Evolutionary conservation across 441 rosid genomes (phyloP).

Genomic region (Adansonia grandidieri): DNA sequence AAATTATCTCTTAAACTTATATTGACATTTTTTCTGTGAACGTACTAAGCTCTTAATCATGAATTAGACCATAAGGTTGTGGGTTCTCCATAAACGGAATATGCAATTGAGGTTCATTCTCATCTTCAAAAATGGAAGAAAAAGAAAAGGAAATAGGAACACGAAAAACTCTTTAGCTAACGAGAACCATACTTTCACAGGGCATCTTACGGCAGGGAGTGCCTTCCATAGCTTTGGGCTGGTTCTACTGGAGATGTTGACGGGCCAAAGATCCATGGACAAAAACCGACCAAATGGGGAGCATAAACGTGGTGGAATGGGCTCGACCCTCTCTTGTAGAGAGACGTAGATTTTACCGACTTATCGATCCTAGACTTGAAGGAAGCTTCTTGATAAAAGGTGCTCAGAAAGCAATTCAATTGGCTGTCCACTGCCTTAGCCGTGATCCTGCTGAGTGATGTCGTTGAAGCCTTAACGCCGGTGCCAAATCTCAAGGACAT

Average conservation of each 20-base stretch:
- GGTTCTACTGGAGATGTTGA: conserved; percentile 56
- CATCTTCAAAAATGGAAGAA: background rate
- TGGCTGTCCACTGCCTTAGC: conserved; percentile 48
- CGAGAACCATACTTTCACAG: conserved; percentile 34
- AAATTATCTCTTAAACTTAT: background rate
- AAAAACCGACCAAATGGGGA: conserved; percentile 47
- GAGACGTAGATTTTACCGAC: conserved; percentile 35
- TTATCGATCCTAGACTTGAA: conserved; percentile 46
- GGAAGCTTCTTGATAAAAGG: conserved; percentile 43
- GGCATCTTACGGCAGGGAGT: conserved; percentile 55
- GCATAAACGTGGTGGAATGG: conserved; percentile 47
- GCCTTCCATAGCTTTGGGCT: conserved; percentile 62
- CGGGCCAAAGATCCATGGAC: conserved; percentile 58
- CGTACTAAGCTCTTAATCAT: background rate
- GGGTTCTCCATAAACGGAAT: background rate
- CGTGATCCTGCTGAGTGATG: conserved; percentile 50
- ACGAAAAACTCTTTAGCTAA: background rate
- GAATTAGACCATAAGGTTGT: background rate
- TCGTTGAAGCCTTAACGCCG: conserved; percentile 37
- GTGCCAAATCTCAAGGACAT: conserved; percentile 39
- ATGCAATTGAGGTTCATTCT: background rate
- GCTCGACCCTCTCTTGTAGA: conserved; percentile 41
- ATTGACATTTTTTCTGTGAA: background rate
- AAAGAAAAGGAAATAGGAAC: background rate
- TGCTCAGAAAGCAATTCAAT: conserved; percentile 45